Evolutionary conservation across 1,139 yeast genomes (phyloP).

Genomic region (Saccharomyces hybrid): DNA sequence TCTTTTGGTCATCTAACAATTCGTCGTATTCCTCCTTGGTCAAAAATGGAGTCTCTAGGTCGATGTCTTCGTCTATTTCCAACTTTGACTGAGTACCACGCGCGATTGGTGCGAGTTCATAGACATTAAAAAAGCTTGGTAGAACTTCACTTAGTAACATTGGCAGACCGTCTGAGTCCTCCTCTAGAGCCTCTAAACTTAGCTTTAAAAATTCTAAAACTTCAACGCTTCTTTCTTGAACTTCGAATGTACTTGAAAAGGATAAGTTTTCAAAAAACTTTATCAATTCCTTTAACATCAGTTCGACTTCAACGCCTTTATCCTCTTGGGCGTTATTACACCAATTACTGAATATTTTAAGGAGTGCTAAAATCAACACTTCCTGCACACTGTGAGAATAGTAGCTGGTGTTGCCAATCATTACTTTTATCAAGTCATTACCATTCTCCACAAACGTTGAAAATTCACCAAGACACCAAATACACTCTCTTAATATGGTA

Average conservation of each 20-base stretch:
- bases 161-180: conserved; percentile 40
- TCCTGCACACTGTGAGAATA: conserved; percentile 33
- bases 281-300: conserved; percentile 22
- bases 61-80: conserved; percentile 46
- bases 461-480: conserved; percentile 83
- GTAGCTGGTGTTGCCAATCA: conserved; percentile 20
- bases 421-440: conserved; percentile 30
- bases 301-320: conserved; percentile 10
- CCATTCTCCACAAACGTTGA: conserved; percentile 37
- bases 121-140: conserved; percentile 65
- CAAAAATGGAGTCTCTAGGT: conserved; percentile 32
- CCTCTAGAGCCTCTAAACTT: conserved; percentile 35
- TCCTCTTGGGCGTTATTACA: conserved; percentile 18
- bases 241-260: conserved; percentile 53
- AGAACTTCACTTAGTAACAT: conserved; percentile 59
- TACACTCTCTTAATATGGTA: conserved; percentile 35
- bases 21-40: conserved; percentile 25
- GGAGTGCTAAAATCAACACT: conserved; percentile 44
- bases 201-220: conserved; percentile 72
- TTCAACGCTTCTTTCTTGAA: conserved; percentile 84
- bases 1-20: conserved; percentile 21
- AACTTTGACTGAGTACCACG: conserved; percentile 59
- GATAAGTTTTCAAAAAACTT: conserved; percentile 35
- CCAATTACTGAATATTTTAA: conserved; percentile 42
- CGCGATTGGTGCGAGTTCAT: conserved; percentile 72